Conservation (phyloP, 768 basidiomycete genomes). For the Trametes elegans region DNA sequence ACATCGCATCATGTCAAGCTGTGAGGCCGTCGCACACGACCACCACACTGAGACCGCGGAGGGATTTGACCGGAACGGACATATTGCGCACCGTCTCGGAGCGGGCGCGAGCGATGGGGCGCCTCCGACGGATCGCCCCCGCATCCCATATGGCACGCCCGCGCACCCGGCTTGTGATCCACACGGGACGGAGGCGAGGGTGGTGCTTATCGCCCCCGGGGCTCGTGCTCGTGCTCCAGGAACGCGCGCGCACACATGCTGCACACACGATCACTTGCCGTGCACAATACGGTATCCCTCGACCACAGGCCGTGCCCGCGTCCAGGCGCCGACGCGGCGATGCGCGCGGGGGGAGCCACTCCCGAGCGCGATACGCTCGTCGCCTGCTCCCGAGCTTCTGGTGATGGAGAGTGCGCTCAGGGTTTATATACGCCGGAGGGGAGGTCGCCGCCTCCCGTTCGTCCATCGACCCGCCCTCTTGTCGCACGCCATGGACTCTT, state of each 20-base stretch:
- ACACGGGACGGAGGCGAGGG: neutral
- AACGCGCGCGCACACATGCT: neutral
- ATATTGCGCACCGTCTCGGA: neutral
- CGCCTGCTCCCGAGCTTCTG: neutral
- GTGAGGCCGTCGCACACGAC: neutral
- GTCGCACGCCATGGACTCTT: slow-evolving; percentile 8
- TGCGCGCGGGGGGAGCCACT: neutral
- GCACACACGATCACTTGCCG: too few relatives aligned
- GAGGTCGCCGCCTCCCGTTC: neutral
- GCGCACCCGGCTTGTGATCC: neutral
- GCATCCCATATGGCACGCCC: neutral
- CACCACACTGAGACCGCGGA: neutral
- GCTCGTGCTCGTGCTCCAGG: slow-evolving; percentile 1
- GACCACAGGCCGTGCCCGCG: neutral
- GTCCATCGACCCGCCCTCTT: slow-evolving; percentile 9
- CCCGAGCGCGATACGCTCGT: neutral
- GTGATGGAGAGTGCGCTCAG: too few relatives aligned
- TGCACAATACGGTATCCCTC: too few relatives aligned
- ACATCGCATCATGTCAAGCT: too few relatives aligned
- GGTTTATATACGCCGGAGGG: slow-evolving; percentile 4
- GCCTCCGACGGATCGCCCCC: neutral
- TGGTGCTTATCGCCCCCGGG: slow-evolving; percentile 4
- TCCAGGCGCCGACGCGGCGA: neutral
- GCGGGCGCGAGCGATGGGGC: neutral
- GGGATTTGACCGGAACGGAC: neutral